phyloP scores from a whole-genome alignment of 2,329 filamentous ascomycete species.

The Aspergillus spinulosporus region DNA sequence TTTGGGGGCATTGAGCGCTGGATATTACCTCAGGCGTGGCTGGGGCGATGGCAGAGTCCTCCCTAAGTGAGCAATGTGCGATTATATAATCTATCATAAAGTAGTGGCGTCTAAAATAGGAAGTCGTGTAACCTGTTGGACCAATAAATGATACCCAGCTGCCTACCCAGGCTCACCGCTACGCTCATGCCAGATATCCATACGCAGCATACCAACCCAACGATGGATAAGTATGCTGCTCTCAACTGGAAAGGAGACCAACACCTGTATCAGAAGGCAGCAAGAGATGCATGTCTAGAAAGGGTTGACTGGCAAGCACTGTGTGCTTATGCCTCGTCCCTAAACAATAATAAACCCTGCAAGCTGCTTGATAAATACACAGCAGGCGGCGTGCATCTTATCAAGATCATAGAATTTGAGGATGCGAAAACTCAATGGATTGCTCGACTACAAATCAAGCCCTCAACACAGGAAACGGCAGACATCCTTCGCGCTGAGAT shows the following conservation, averaged over 20 bases:
- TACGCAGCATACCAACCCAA: too few species aligned
- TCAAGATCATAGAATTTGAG: constrained; percentile 4
- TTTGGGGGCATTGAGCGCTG: too few species aligned
- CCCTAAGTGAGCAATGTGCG: too few species aligned
- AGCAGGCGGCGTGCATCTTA: constrained; percentile 8
- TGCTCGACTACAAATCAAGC: constrained; percentile 6
- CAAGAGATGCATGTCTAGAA: constrained; percentile 4
- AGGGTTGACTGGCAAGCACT: constrained; percentile 11
- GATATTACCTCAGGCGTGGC: too few species aligned
- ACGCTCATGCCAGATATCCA: too few species aligned
- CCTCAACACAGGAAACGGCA: constrained; percentile 4
- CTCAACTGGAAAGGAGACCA: not conserved
- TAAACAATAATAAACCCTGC: constrained; percentile 2
- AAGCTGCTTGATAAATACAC: constrained; percentile 5
- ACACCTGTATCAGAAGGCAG: not conserved
- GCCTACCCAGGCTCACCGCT: too few species aligned
- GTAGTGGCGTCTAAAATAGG: too few species aligned
- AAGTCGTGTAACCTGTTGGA: too few species aligned
- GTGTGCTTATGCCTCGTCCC: constrained; percentile 8
- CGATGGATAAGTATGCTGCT: not conserved
- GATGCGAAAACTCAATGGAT: constrained; percentile 3
- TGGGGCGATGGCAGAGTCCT: too few species aligned
- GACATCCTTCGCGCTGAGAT: constrained; percentile 4
- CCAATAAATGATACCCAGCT: too few species aligned
- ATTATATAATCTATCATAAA: too few species aligned